Evolutionary conservation across 2,329 filamentous ascomycete genomes (phyloP).

Genomic region (Colletotrichum aenigma): DNA sequence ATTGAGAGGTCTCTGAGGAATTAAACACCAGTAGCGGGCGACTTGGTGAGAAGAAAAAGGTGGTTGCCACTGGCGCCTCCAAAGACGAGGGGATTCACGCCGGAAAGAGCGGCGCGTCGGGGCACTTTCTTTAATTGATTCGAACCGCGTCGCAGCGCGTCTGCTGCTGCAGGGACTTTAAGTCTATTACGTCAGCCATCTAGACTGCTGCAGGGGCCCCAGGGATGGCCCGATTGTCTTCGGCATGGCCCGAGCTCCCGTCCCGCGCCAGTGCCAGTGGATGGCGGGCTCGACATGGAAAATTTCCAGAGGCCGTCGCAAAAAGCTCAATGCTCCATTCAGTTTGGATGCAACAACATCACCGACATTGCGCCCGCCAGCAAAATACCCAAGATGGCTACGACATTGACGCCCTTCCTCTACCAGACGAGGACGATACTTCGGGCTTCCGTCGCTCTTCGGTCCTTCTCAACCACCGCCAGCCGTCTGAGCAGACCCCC

Average conservation of each 20-base stretch:
- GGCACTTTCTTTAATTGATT: slow-evolving; percentile 9
- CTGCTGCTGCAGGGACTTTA: not conserved
- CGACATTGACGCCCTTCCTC: slow-evolving; percentile 67
- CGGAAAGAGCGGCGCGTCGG: not conserved
- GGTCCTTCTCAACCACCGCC: slow-evolving; percentile 18
- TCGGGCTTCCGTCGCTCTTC: slow-evolving; percentile 29
- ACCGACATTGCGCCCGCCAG: not conserved
- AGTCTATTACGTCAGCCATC: slow-evolving; percentile 4
- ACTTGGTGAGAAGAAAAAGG: not conserved
- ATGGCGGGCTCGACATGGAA: not conserved
- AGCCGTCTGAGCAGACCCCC: slow-evolving; percentile 21
- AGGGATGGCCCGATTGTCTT: not conserved
- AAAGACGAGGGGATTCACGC: not conserved
- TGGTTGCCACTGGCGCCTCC: not conserved
- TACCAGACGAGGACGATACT: slow-evolving; percentile 73
- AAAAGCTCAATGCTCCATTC: not conserved
- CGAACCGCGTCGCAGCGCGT: slow-evolving; percentile 23
- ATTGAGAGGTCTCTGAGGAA: not conserved
- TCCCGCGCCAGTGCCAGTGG: not conserved
- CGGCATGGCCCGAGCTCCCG: slow-evolving; percentile 8
- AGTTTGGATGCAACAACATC: not conserved
- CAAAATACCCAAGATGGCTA: slow-evolving; percentile 38
- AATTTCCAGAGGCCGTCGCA: not conserved
- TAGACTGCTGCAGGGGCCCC: not conserved
- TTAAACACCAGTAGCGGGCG: accelerated